Evolutionary conservation across 2,329 filamentous ascomycete species (phyloP).

Genomic region (Thelonectria blattea): DNA sequence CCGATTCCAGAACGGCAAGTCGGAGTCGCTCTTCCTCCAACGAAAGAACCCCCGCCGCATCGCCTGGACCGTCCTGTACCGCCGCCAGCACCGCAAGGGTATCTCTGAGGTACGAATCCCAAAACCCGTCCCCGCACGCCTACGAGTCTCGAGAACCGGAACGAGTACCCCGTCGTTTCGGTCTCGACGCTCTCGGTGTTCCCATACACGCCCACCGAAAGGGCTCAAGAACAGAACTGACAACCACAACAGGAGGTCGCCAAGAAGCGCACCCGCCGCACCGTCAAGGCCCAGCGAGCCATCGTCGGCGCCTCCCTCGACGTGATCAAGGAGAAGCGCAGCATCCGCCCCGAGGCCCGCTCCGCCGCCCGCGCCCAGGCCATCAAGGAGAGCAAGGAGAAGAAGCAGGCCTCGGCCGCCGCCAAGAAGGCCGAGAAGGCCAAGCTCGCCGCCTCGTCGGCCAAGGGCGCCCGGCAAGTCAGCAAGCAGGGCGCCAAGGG

Average conservation of each 20-base stretch:
- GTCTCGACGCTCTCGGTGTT: neutral
- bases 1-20: slow-evolving; percentile 99
- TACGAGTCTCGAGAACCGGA: neutral
- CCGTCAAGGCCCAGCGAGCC: slow-evolving; percentile 97
- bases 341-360: slow-evolving; percentile 93
- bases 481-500: slow-evolving; percentile 99
- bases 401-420: slow-evolving; percentile 86
- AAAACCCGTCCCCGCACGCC: neutral
- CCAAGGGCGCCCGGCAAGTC: slow-evolving; percentile 81
- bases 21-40: slow-evolving; percentile 99
- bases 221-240: slow-evolving; percentile 44
- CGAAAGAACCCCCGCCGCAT: slow-evolving; percentile 99
- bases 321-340: slow-evolving; percentile 99
- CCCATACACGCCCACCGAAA: neutral
- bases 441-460: slow-evolving; percentile 77
- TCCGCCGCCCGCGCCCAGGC: slow-evolving; percentile 85
- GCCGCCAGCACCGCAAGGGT: slow-evolving; percentile 99
- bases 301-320: slow-evolving; percentile 99
- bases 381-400: slow-evolving; percentile 98
- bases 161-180: too few relatives aligned
- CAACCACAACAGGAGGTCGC: slow-evolving; percentile 82
- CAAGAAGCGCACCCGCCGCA: slow-evolving; percentile 99
- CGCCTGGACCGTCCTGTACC: slow-evolving; percentile 97
- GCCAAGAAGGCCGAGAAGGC: slow-evolving; percentile 99
- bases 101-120: slow-evolving; percentile 90